Conservation (phyloP, 1,284 basidiomycete species). For the Apiotrichum gracile region DNA sequence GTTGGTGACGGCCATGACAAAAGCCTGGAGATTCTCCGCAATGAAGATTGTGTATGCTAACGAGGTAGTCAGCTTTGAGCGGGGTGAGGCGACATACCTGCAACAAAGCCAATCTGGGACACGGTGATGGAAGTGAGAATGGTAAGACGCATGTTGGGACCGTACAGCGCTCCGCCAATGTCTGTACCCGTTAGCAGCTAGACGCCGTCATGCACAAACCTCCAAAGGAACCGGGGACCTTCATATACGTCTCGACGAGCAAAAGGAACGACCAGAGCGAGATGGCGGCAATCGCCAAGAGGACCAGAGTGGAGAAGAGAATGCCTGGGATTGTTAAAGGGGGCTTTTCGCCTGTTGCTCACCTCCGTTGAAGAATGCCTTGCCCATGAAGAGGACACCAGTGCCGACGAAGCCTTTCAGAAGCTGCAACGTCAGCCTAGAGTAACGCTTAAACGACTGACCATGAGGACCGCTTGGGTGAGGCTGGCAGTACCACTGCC, state of each 20-base stretch:
- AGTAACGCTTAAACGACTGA: constrained; percentile 44
- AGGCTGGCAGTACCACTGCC: constrained; percentile 76
- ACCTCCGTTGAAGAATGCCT: constrained; percentile 92
- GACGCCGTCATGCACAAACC: constrained; percentile 52
- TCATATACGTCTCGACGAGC: constrained; percentile 80
- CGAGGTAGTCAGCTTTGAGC: constrained; percentile 15
- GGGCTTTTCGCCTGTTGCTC: neutral
- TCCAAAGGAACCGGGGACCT: constrained; percentile 88
- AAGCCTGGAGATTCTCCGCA: constrained; percentile 82
- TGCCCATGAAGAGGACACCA: constrained; percentile 91
- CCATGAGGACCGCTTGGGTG: constrained; percentile 85
- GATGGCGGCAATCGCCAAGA: constrained; percentile 75
- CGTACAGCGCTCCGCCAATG: constrained; percentile 89
- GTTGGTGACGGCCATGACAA: constrained; percentile 76
- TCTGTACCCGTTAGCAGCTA: constrained; percentile 49
- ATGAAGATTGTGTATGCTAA: constrained; percentile 96
- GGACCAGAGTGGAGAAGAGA: constrained; percentile 75
- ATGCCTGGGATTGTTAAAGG: constrained; percentile 52
- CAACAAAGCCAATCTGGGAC: constrained; percentile 67
- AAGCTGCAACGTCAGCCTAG: constrained; percentile 52
- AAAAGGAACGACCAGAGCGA: constrained; percentile 93
- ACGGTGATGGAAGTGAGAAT: constrained; percentile 84
- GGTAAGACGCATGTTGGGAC: constrained; percentile 81
- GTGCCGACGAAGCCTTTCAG: constrained; percentile 96
- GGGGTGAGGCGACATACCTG: constrained; percentile 21